phyloP scores from a whole-genome alignment of 179 eudicot species.

The Sideroxylon spinosum region DNA sequence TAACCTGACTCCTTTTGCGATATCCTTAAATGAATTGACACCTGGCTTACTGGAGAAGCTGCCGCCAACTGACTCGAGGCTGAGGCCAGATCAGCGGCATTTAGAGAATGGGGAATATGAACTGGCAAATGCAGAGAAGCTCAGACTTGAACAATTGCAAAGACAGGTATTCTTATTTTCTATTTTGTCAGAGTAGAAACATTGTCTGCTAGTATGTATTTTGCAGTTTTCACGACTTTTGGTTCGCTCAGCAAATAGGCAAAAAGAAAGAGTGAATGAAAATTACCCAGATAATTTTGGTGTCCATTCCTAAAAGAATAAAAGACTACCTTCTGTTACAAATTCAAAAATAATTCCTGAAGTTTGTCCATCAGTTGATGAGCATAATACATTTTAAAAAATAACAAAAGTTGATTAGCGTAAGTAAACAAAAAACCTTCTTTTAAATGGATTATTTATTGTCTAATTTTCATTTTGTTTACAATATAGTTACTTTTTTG shows the following conservation, averaged over 20 bases:
- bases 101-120: constrained; percentile 97
- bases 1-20: constrained; percentile 87
- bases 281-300: neutral
- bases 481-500: neutral
- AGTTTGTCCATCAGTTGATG: neutral
- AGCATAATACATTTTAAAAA: neutral
- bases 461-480: neutral
- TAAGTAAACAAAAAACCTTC: neutral
- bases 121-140: constrained; percentile 85
- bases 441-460: neutral
- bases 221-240: neutral
- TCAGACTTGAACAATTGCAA: constrained; percentile 90
- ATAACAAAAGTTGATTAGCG: too few species aligned
- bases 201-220: neutral
- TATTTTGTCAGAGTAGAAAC: neutral
- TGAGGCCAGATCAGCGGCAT: constrained; percentile 94
- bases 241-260: neutral
- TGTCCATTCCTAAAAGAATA: neutral
- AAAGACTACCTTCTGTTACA: neutral
- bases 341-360: neutral
- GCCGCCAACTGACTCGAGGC: constrained; percentile 95
- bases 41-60: constrained; percentile 68
- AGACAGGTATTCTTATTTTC: constrained; percentile 57
- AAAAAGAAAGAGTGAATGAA: neutral
- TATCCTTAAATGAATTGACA: constrained; percentile 87